Evolutionary conservation across 73 alveolate genomes (phyloP), one percentile per base, ranked within the genome.

Genomic region (Paramecium tetraurelia): DNA sequence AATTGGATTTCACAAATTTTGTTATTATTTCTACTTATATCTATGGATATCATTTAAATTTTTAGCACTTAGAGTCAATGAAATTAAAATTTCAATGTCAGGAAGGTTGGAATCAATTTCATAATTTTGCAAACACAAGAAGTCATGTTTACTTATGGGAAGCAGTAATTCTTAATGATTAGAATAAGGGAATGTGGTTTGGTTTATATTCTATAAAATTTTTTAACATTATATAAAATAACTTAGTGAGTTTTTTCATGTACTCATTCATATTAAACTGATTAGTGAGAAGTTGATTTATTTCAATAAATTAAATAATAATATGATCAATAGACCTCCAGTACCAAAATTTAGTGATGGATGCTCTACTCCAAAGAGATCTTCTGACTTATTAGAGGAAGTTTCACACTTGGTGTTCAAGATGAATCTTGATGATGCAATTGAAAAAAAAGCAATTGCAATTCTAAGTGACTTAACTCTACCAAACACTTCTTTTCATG

Each of bases 321-420:
- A 53, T 27, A 27, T 53, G 69, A 53, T 53, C 1, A 53, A 53
- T n/a, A 53, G 90, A 48, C 90, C 90, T 22, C 90, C 90, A 27
- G 90, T 80, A 80, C 90, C 90, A 18, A 80, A 80, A 80, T 80
- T 80, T 35, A 80, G 10, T 44, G 90, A 80, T 40, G 90, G 48
- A 41, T 44, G 90, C 29, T 24, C 70, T 31, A 80, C 90, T 1
- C 90, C 90, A 22, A 48, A 80, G 29, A 22, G 33, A 22, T n/a
- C 20, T 41, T 24, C 35, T 9, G 33, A 20, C 22, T 27, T 80
- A 22, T 20, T 46, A 41, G 90, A 80, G 33, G 90, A 80, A 48
- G 75, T 80, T 48, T 44, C 21, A 0, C 76, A 80, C 12, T 43
- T 44, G 12, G 57, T 80, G 16, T 80, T 14, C 76, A 41, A 40